Evolutionary conservation across 768 basidiomycete species (phyloP).

Genomic region (Naganishia kalamii): DNA sequence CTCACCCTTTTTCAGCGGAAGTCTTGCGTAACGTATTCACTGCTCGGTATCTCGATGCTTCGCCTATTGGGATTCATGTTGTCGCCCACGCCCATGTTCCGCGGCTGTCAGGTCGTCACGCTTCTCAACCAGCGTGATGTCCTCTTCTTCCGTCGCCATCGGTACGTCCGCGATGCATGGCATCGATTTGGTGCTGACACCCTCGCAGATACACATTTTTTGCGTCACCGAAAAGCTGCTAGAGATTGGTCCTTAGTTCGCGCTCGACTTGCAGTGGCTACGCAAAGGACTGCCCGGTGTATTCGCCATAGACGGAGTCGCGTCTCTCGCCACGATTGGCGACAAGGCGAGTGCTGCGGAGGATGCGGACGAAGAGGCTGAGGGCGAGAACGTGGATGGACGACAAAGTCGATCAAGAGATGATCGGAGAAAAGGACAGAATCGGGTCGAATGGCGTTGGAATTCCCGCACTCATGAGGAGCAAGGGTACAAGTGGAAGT

Average conservation of each 20-base stretch:
- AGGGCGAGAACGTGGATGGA: conserved; percentile 22
- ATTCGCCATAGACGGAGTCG: conserved; percentile 46
- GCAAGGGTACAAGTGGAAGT: conserved; percentile 46
- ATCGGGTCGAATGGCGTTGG: conserved; percentile 24
- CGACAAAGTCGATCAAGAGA: too few relatives aligned
- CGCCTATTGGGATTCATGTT: conserved; percentile 94
- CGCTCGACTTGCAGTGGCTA: conserved; percentile 82
- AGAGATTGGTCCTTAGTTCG: conserved; percentile 97
- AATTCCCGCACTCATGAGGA: conserved; percentile 43
- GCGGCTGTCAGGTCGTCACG: conserved; percentile 92
- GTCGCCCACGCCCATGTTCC: conserved; percentile 88
- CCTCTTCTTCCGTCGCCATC: conserved; percentile 90
- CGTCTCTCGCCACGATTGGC: conserved; percentile 29
- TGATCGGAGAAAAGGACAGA: conserved; percentile 31
- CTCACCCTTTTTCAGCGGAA: conserved; percentile 53
- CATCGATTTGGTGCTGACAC: too few relatives aligned
- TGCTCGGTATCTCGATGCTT: conserved; percentile 86
- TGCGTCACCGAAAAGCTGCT: conserved; percentile 82
- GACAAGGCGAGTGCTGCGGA: conserved; percentile 64
- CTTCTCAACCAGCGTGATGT: conserved; percentile 98
- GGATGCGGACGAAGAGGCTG: conserved; percentile 62
- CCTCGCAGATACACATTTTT: conserved; percentile 85
- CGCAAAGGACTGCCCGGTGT: conserved; percentile 83
- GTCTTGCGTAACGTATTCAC: conserved; percentile 91
- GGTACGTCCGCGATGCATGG: conserved; percentile 53